A percentile compares a stretch with the other conserved stretches of the same genome.
Evolutionary conservation across 208 protist species (phyloP).

Genomic region (Leishmania amazonensis): DNA sequence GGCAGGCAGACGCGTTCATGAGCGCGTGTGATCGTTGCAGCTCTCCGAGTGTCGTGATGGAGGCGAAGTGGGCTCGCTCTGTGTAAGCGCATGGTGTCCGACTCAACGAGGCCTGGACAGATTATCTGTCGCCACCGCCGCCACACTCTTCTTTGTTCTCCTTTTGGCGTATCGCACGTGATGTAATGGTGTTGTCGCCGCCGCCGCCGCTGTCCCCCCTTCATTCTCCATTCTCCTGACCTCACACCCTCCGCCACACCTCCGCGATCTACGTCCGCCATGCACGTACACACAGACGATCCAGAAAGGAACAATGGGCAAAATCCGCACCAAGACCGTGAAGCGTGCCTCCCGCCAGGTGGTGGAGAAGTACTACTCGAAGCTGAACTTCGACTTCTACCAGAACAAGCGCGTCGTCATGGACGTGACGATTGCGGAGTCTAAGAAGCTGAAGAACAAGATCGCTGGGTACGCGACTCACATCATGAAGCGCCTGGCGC

Average conservation of each 20-base stretch:
- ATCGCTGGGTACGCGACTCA: slow-evolving; percentile 99
- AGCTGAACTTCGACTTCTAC: slow-evolving; percentile 99
- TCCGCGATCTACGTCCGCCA: no score
- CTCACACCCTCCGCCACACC: not conserved
- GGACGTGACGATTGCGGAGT: slow-evolving; percentile 98
- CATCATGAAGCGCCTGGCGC: slow-evolving; percentile 98
- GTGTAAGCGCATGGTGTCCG: not conserved
- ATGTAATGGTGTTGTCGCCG: not conserved
- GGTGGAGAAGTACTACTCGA: slow-evolving; percentile 99
- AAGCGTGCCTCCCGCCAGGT: slow-evolving; percentile 99
- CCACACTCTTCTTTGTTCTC: not conserved
- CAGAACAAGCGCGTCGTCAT: slow-evolving; percentile 98
- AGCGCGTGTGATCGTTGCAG: not conserved
- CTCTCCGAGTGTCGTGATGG: not conserved
- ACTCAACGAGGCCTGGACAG: not conserved
- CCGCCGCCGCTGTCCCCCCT: no score
- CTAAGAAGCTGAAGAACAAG: slow-evolving; percentile 99
- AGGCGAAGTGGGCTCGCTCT: not conserved
- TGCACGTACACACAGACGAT: not conserved
- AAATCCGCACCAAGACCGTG: slow-evolving; percentile 99
- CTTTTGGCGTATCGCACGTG: not conserved
- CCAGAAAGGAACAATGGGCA: slow-evolving; percentile 91
- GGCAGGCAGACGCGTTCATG: not conserved
- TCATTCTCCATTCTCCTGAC: not conserved
- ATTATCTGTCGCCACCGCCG: not conserved